Evolutionary conservation across 2,329 filamentous ascomycete species (phyloP), one percentile per base, ranked within the genome.

Genomic region (Dactylellina parvicollis): DNA sequence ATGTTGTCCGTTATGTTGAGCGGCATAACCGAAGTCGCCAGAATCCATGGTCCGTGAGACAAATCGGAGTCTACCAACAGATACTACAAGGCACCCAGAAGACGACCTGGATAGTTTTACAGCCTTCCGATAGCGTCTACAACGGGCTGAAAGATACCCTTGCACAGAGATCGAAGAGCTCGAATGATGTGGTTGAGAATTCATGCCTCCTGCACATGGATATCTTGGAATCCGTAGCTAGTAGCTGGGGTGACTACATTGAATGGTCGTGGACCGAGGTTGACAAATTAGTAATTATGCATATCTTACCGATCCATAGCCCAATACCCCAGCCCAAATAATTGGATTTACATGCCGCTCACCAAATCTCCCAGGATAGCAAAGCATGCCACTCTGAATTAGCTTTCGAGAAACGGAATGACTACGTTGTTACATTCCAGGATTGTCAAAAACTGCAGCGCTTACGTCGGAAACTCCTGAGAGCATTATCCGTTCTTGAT

Each of bases 1-100:
- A 67, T 14, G 64, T 67, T 0, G 44, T 67, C 12, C 34, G 64
- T 5, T 67, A 67, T 30, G 46, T 67, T 9, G 64, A 67, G 54
- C n/a, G 54, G 18, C 54, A 59, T 32, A 36, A 46, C 9, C 12
- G 54, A 9, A 46, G 24, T 4, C 42, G 54, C 30, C 34, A 59
- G 30, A 67, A 67, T 18, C 64, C 64, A 7, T 67, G 64, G 64
- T 67, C 64, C 24, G 64, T 67, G 14, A 42, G 64, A 10, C 64
- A 67, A 32, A 54, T 47, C 8, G 64, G 64, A 14, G 24, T 60
- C 16, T 60, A 57, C 22, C 64, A 67, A 24, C 64, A 67, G n/a
- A 54, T 32, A n/a, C 9, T 42, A 2, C 30, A n/a, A 4, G 30
- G 36, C n/a, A 44, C 12, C 10, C 54, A 47, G 14, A 34, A 67